A percentile compares a stretch with the other conserved stretches of the same genome.
phyloP scores from a whole-genome alignment of 75 land plant species.

The Cryptomeria japonica region DNA sequence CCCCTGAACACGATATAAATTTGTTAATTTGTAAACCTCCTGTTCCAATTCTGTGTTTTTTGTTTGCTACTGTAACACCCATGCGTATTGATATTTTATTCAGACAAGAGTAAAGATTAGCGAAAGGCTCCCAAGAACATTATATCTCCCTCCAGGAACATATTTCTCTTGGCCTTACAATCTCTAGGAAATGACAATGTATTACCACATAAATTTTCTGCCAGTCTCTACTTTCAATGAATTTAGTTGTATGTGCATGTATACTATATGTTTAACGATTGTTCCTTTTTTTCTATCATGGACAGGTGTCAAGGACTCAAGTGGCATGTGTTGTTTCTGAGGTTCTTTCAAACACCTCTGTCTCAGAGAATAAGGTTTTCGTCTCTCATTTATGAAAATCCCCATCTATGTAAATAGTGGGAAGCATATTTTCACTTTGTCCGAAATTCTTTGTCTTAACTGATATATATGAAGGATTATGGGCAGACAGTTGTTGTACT shows the following conservation, averaged over 20 bases:
- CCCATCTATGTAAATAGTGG: background rate
- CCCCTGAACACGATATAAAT: background rate
- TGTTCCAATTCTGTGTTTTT: background rate
- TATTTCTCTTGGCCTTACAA: background rate
- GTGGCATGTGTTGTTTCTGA: conserved; percentile 84
- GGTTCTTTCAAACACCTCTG: conserved; percentile 67
- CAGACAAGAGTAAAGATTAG: background rate
- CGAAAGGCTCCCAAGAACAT: background rate
- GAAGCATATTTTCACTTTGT: background rate
- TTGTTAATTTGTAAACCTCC: background rate
- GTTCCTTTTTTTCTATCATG: conserved; percentile 7
- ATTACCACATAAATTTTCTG: background rate
- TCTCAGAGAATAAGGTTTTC: conserved; percentile 88
- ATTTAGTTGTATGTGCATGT: background rate
- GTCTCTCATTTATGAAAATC: background rate
- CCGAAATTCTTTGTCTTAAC: background rate
- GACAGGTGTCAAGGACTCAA: conserved; percentile 75
- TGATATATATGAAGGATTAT: background rate
- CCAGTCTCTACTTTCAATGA: background rate
- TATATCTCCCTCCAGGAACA: background rate
- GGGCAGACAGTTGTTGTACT: background rate
- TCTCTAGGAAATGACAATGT: background rate
- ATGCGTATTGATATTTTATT: background rate
- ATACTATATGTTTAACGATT: background rate
- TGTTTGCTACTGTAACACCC: background rate